phyloP scores from a whole-genome alignment of 305 asterid species.

The Andrographis paniculata region DNA sequence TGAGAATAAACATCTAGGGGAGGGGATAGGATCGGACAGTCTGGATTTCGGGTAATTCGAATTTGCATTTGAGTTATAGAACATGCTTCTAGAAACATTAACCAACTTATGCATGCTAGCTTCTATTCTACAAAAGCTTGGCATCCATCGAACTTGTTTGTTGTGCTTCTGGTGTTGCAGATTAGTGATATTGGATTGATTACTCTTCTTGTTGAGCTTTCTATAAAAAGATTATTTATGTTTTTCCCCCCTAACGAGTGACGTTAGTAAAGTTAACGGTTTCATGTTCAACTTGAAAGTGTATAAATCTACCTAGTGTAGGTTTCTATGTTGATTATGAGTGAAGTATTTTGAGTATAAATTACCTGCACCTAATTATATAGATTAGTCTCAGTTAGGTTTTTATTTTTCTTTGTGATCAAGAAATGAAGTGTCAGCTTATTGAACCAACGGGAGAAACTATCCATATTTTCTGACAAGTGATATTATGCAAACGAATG shows the following conservation, averaged over 20 bases:
- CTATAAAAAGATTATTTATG: no score
- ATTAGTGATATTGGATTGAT: not conserved
- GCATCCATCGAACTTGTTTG: not conserved
- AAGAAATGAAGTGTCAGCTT: no score
- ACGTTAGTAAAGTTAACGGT: not conserved
- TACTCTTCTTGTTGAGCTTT: not conserved
- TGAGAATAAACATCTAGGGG: no score
- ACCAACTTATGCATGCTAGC: not conserved
- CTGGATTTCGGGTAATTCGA: no score
- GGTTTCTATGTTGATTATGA: not conserved
- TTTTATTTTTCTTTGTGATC: not conserved
- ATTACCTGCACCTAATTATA: no score
- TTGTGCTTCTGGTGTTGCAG: not conserved
- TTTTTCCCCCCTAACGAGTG: no score
- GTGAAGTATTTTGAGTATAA: not conserved
- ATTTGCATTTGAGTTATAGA: no score
- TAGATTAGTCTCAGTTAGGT: not conserved
- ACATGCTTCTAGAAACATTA: not conserved
- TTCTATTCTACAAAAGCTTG: not conserved
- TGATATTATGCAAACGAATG: not conserved
- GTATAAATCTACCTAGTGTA: not conserved
- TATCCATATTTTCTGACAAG: not conserved
- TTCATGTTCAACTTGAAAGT: not conserved
- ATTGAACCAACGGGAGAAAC: not conserved
- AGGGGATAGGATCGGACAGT: no score